phyloP scores from a whole-genome alignment of 768 basidiomycete genomes.

The Cystofilobasidium bisporidii region DNA sequence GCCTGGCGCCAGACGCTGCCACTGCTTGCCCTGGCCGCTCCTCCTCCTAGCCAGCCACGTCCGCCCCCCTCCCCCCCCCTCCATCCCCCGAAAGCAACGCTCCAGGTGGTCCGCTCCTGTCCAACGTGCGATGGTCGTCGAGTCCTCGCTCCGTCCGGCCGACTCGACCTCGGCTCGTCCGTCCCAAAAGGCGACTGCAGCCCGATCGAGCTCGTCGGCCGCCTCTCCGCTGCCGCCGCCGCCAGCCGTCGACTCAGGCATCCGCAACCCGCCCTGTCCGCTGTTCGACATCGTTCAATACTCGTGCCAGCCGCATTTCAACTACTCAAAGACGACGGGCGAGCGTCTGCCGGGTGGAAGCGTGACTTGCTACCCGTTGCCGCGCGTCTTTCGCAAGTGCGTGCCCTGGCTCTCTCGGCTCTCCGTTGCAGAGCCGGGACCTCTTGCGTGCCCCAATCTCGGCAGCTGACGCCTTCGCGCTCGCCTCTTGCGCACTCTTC shows the following conservation, averaged over 20 bases:
- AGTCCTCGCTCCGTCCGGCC: neutral
- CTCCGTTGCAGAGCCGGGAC: no score
- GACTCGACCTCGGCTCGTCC: neutral
- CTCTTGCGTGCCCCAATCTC: no score
- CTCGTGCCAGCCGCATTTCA: constrained; percentile 20
- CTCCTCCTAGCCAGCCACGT: no score
- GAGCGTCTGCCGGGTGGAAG: constrained; percentile 15
- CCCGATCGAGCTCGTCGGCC: no score
- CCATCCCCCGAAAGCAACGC: no score
- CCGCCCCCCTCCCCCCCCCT: no score
- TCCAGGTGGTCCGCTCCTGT: no score
- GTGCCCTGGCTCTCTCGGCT: no score
- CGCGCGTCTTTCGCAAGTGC: constrained; percentile 25
- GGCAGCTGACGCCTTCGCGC: neutral
- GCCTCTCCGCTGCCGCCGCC: neutral
- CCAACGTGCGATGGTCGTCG: neutral
- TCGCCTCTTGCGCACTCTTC: neutral
- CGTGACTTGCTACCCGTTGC: constrained; percentile 23
- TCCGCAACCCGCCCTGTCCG: constrained; percentile 16
- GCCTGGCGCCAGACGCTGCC: no score
- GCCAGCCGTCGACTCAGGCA: neutral
- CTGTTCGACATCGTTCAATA: constrained; percentile 24
- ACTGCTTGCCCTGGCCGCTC: no score
- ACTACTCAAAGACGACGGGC: constrained; percentile 14
- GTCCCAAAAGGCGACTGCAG: neutral